Base-by-base conservation (phyloP, 345 rosid genomes). In the Durio zibethinus region DNA sequence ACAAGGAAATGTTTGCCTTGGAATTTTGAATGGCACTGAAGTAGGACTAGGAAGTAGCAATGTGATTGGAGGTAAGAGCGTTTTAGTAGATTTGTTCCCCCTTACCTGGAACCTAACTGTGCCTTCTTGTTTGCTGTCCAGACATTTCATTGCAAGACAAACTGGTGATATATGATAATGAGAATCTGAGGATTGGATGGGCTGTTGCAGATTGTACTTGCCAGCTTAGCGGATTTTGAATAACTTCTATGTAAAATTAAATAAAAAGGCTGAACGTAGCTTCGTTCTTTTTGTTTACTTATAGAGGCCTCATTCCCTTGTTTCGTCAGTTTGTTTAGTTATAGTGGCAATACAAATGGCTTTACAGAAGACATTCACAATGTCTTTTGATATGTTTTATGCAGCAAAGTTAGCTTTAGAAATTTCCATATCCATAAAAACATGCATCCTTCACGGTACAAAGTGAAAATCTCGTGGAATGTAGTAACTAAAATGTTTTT, bases 1-100 rank as follows among this genome's bases (percentile, higher is more conserved):
- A 38, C 43, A 0, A 0, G 81, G 83, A 16, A 83, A 80, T 50
- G 83, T 57, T 20, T 80, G 86, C 80, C 74, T 83, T 6, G 86
- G 86, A 36, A 75, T 78, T 59, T 50, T 83, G 75, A 61, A 59
- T 25, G 78, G 76, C 20, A 0, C 64, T 10, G 66, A 76, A 75
- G 70, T 18, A 1, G 83, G 69, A 45, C 36, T 78, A 21, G 81
- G 59, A 65, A 56, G 45, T 16, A 12, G 3, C 16, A 80, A 83
- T 60, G 16, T 80, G n/a, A 70, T 80, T 40, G 86, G 86, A 75
- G 82, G 83, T 71, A 52, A 62, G 71, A 29, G 12, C 14, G n/a
- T n/a, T 27, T 16, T 11, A 11, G 43, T 42, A 76, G 5, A 54
- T n/a, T 62, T 60, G 29, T 57, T 15, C 18, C 0, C 8, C 11